Conservation (phyloP, 495 filamentous ascomycete species). For the Corynascus novoguineensis region DNA sequence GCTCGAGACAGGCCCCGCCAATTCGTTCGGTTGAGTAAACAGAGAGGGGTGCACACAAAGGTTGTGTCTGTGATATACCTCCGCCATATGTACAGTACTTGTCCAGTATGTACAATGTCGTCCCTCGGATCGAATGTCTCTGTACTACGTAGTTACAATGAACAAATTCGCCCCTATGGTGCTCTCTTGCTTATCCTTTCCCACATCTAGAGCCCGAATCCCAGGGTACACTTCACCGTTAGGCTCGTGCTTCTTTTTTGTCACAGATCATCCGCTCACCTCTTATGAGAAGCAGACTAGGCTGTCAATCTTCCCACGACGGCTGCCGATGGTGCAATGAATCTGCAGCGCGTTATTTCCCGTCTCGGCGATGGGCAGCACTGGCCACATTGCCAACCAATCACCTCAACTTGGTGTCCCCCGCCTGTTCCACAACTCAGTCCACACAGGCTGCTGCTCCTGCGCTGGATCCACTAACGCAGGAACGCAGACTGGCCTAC, state of each 20-base stretch:
- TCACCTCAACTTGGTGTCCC: background rate
- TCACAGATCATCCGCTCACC: background rate
- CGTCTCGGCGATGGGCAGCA: conserved; percentile 11
- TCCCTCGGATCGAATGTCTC: too few species aligned
- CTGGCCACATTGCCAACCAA: background rate
- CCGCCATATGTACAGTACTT: too few species aligned
- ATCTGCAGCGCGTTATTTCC: conserved; percentile 14
- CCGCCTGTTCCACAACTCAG: background rate
- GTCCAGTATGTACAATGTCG: too few species aligned
- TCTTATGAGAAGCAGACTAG: background rate
- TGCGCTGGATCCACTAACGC: conserved; percentile 16
- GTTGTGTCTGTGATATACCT: too few species aligned
- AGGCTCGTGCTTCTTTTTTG: background rate
- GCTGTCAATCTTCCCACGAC: background rate
- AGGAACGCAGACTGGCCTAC: conserved; percentile 18
- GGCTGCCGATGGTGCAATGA: conserved; percentile 10
- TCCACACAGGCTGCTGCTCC: background rate
- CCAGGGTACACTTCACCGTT: background rate
- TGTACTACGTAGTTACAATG: too few species aligned
- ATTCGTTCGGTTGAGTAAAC: too few species aligned
- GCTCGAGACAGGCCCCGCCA: background rate
- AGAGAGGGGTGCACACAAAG: too few species aligned
- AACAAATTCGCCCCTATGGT: too few species aligned
- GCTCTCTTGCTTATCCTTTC: background rate
- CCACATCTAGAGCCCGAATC: background rate